Evolutionary conservation across 2,329 filamentous ascomycete species (phyloP).

Genomic region (Sphaceloma murrayae): DNA sequence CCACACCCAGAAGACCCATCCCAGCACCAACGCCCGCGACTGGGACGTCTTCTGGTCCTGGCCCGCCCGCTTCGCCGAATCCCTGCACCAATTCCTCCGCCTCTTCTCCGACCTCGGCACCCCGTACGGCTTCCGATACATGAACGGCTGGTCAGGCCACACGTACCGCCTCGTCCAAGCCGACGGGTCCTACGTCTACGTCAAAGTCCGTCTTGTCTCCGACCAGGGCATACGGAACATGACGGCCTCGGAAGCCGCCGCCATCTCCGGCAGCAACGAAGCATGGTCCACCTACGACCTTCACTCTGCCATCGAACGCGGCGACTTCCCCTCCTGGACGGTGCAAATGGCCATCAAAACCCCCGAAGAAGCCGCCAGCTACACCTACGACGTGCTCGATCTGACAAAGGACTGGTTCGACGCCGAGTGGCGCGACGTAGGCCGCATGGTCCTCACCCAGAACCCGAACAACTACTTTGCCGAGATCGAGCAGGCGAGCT

Average conservation of each 20-base stretch:
- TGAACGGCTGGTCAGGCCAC: slow-evolving; percentile 41
- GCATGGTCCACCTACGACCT: slow-evolving; percentile 34
- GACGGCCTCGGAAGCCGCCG: slow-evolving; percentile 30
- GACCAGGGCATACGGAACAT: slow-evolving; percentile 40
- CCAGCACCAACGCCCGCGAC: slow-evolving; percentile 28
- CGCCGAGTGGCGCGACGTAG: slow-evolving; percentile 35
- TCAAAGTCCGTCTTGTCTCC: slow-evolving; percentile 43
- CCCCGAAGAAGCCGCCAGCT: slow-evolving; percentile 41
- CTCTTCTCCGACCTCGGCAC: slow-evolving; percentile 43
- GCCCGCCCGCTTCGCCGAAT: slow-evolving; percentile 33
- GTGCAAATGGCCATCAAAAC: slow-evolving; percentile 47
- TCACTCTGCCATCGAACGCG: slow-evolving; percentile 37
- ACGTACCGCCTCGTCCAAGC: slow-evolving; percentile 31
- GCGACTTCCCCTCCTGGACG: slow-evolving; percentile 43
- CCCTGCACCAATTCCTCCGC: slow-evolving; percentile 42
- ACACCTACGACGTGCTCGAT: slow-evolving; percentile 46
- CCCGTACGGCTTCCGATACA: slow-evolving; percentile 37
- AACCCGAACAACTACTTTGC: slow-evolving; percentile 54
- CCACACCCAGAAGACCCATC: slow-evolving; percentile 28
- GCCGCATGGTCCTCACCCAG: slow-evolving; percentile 18
- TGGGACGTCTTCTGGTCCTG: slow-evolving; percentile 26
- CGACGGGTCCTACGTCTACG: slow-evolving; percentile 42
- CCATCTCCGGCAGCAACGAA: slow-evolving; percentile 30
- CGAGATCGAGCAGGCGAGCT: slow-evolving; percentile 60
- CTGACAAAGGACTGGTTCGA: slow-evolving; percentile 48